Evolutionary conservation across 208 protist genomes (phyloP).

Genomic region (Trypanosoma scelopori): DNA sequence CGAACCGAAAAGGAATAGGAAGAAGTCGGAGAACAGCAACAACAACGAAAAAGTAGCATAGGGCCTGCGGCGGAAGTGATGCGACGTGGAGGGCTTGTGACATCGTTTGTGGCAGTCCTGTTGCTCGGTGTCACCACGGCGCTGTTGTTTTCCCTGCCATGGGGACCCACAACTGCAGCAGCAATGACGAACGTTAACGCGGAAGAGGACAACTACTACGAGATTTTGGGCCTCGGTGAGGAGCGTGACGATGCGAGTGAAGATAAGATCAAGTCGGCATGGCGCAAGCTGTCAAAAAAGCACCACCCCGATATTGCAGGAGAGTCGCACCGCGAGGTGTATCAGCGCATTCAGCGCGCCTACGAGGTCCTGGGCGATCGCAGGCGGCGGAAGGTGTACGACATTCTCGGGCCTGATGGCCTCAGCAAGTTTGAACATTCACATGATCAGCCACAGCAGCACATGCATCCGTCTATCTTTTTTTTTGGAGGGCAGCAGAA

Average conservation of each 20-base stretch:
- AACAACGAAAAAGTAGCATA: background rate
- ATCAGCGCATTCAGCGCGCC: slow-evolving; percentile 65
- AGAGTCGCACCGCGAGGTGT: slow-evolving; percentile 42
- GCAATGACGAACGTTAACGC: background rate
- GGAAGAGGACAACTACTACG: slow-evolving; percentile 55
- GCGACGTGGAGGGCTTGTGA: no score
- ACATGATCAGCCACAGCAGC: slow-evolving; percentile 21
- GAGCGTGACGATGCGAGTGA: slow-evolving; percentile 59
- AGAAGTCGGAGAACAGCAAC: background rate
- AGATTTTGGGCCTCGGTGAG: slow-evolving; percentile 42
- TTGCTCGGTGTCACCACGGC: background rate
- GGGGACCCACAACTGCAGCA: slow-evolving; percentile 2
- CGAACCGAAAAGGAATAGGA: background rate
- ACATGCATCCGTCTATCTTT: slow-evolving; percentile 36
- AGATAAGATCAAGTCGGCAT: slow-evolving; percentile 47
- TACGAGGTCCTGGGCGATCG: slow-evolving; percentile 76
- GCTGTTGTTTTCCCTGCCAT: slow-evolving; percentile 3
- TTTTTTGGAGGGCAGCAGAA: slow-evolving; percentile 33
- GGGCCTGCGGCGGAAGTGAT: background rate
- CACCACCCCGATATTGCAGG: slow-evolving; percentile 57
- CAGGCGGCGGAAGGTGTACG: slow-evolving; percentile 72
- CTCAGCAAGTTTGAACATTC: slow-evolving; percentile 51
- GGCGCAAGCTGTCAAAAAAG: slow-evolving; percentile 44
- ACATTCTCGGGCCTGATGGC: slow-evolving; percentile 66
- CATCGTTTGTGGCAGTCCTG: background rate